These are phyloP conservation scores for Lachancea lanzarotensis DNA, from an alignment of 805 yeast genomes.

Conservation along the genomic window DNA sequence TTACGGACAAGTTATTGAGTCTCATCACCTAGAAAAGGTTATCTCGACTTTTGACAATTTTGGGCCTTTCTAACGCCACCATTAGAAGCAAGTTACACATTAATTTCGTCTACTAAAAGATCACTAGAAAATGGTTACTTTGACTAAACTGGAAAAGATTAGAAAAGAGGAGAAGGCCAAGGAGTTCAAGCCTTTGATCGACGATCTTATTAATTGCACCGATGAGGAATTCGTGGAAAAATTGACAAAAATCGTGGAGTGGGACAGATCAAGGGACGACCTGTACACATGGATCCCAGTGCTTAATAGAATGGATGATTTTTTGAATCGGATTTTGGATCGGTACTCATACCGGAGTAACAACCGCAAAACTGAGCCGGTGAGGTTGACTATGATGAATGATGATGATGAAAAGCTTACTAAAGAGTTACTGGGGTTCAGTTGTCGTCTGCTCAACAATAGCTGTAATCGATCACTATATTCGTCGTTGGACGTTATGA, in stretches of 20 bases:
- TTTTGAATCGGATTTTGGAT: conserved; percentile 47
- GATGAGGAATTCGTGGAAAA: conserved; percentile 37
- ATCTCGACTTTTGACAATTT: too few species aligned
- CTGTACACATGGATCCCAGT: conserved; percentile 71
- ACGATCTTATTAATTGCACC: conserved; percentile 35
- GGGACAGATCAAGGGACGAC: conserved; percentile 65
- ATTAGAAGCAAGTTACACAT: not conserved
- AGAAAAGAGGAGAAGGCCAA: conserved; percentile 28
- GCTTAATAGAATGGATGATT: conserved; percentile 65
- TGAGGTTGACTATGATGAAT: conserved; percentile 42
- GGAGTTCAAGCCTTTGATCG: conserved; percentile 32
- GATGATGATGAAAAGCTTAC: conserved; percentile 42
- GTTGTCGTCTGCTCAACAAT: conserved; percentile 57
- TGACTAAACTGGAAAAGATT: conserved; percentile 26
- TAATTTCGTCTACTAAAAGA: too few species aligned
- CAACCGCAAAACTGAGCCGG: conserved; percentile 39
- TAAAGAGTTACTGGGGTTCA: conserved; percentile 51
- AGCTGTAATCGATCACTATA: conserved; percentile 64
- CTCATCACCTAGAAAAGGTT: too few species aligned
- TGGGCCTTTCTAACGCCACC: too few species aligned
- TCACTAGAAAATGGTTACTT: conserved; percentile 20
- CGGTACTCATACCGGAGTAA: conserved; percentile 38
- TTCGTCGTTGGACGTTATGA: conserved; percentile 57
- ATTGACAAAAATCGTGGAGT: conserved; percentile 36
- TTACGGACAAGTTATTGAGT: too few species aligned